Conservation (phyloP, 805 yeast species). For the Nakazawaea holstii region DNA sequence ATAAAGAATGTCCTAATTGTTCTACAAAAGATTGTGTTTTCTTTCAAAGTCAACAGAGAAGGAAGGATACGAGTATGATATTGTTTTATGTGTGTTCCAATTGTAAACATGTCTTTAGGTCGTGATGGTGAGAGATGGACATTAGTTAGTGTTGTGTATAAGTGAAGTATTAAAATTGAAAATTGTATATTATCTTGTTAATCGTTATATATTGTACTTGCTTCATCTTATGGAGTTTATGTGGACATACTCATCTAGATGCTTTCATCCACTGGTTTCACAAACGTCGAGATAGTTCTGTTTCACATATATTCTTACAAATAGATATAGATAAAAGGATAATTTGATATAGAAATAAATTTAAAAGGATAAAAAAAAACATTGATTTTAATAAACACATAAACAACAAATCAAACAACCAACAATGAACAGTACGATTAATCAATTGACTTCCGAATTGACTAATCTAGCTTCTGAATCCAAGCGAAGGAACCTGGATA, state of each 20-base stretch:
- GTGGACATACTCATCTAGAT: no score
- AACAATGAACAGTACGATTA: slow-evolving; percentile 20
- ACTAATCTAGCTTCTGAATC: slow-evolving; percentile 59
- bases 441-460: slow-evolving; percentile 53
- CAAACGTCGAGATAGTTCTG: no score
- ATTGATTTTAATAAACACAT: background rate
- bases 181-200: no score
- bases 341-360: background rate
- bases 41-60: slow-evolving; percentile 92
- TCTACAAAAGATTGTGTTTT: slow-evolving; percentile 87
- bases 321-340: no score
- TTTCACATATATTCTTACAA: no score
- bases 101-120: slow-evolving; percentile 70
- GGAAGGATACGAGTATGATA: slow-evolving; percentile 94
- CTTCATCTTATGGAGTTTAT: no score
- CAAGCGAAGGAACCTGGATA: slow-evolving; percentile 64
- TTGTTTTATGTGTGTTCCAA: slow-evolving; percentile 87
- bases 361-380: background rate
- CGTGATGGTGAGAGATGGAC: background rate
- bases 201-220: no score
- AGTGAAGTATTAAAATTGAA: no score
- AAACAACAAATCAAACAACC: slow-evolving; percentile 16
- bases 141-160: no score
- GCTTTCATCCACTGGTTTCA: no score
- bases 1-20: slow-evolving; percentile 90